Evolutionary conservation across 371 early-diverging fungal genomes (phyloP).

Genomic region (Mitosporidium daphniae): DNA sequence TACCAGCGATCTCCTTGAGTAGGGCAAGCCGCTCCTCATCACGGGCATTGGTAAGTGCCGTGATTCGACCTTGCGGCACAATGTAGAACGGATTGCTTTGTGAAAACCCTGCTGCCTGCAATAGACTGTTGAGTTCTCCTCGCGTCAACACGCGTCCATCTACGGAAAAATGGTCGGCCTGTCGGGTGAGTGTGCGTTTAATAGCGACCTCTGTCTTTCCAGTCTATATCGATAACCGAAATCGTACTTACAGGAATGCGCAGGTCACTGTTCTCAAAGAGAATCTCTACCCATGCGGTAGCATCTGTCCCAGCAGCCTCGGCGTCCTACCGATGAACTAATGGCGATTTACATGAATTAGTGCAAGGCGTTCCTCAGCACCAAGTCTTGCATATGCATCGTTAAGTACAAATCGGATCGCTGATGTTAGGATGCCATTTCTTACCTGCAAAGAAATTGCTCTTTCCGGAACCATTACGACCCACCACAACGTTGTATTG

Average conservation of each 20-base stretch:
- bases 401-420: slow-evolving; percentile 71
- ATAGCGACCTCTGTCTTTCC: slow-evolving; percentile 51
- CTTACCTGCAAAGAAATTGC: slow-evolving; percentile 61
- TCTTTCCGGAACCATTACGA: slow-evolving; percentile 92
- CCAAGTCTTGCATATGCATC: slow-evolving; percentile 65
- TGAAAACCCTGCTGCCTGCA: slow-evolving; percentile 90
- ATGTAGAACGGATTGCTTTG: slow-evolving; percentile 89
- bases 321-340: slow-evolving; percentile 25
- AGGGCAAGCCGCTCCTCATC: slow-evolving; percentile 52
- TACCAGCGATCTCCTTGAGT: slow-evolving; percentile 91
- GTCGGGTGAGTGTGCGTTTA: slow-evolving; percentile 59
- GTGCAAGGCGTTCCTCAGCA: slow-evolving; percentile 55
- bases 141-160: slow-evolving; percentile 49
- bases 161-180: slow-evolving; percentile 83
- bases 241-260: slow-evolving; percentile 41
- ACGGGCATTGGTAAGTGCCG: slow-evolving; percentile 56
- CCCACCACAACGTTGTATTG: slow-evolving; percentile 15
- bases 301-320: slow-evolving; percentile 49
- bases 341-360: slow-evolving; percentile 30
- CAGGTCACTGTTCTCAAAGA: slow-evolving; percentile 70
- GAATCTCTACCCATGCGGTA: slow-evolving; percentile 76
- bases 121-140: slow-evolving; percentile 49
- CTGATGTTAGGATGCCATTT: slow-evolving; percentile 8
- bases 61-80: slow-evolving; percentile 93
- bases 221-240: slow-evolving; percentile 10